These are phyloP conservation scores for Trametes maxima DNA, from an alignment of 768 basidiomycete species.

Conservation along the genomic window DNA sequence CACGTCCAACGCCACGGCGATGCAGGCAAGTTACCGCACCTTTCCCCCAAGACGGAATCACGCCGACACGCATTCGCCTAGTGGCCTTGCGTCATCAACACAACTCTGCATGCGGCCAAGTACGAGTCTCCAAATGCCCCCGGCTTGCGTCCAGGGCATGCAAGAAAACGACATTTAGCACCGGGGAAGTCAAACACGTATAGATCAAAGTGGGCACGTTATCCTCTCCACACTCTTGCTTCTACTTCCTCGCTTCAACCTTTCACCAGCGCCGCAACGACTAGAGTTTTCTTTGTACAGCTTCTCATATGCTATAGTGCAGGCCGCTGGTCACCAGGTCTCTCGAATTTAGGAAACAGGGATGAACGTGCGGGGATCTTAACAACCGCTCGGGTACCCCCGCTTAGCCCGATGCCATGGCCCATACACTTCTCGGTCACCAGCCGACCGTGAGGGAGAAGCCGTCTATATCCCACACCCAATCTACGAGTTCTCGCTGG, in stretches of 20 bases:
- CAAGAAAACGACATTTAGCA: neutral
- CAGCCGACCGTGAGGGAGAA: neutral
- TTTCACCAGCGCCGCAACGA: neutral
- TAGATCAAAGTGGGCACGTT: neutral
- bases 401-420: neutral
- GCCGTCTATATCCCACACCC: neutral
- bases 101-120: neutral
- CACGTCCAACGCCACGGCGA: slow-evolving; percentile 21
- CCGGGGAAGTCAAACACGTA: no score
- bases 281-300: neutral
- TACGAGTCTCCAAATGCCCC: neutral
- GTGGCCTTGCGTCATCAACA: neutral
- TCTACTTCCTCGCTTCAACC: slow-evolving; percentile 2
- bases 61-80: neutral
- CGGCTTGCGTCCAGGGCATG: neutral
- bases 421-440: neutral
- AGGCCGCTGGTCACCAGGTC: slow-evolving; percentile 2
- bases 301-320: neutral
- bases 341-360: neutral
- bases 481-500: neutral
- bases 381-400: neutral
- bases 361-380: slow-evolving; percentile 16
- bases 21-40: neutral
- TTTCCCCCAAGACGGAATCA: neutral
- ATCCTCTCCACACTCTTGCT: neutral